Evolutionary conservation across 345 rosid genomes (phyloP).

Genomic region (Gossypium raimondii): DNA sequence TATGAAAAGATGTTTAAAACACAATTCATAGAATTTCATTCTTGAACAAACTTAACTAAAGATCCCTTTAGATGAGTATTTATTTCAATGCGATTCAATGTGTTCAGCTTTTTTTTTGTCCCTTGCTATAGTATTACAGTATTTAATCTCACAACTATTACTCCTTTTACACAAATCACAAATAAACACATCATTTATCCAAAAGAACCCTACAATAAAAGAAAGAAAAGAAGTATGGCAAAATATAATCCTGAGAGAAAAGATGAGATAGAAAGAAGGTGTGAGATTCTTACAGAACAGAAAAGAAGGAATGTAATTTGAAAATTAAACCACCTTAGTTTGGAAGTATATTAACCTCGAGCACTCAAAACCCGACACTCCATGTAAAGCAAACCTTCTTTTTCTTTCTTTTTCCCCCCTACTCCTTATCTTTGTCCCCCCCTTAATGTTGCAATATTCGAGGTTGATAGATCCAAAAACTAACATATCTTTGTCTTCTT

Average conservation of each 20-base stretch:
- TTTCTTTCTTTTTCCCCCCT: not conserved
- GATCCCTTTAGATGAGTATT: no score
- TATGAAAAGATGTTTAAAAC: no score
- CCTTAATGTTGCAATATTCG: not conserved
- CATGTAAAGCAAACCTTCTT: not conserved
- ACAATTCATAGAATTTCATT: no score
- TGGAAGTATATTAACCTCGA: not conserved
- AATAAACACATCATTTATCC: no score
- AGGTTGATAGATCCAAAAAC: not conserved
- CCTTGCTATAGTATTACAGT: no score
- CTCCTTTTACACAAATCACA: no score
- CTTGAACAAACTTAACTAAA: no score
- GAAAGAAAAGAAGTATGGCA: no score
- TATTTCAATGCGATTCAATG: rapidly evolving
- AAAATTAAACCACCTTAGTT: not conserved
- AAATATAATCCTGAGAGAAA: no score
- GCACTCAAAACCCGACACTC: not conserved
- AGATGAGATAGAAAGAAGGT: no score
- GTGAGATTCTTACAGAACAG: not conserved
- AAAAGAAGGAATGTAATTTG: not conserved
- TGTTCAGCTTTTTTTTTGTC: no score
- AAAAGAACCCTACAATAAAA: no score
- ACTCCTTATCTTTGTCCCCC: not conserved
- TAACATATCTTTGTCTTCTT: not conserved
- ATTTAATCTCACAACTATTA: rapidly evolving